A percentile compares a stretch with the other conserved stretches of the same genome.
These are phyloP conservation scores for Quercus berberidifolia DNA, from an alignment of 306 rosid genomes.

Conservation along the genomic window DNA sequence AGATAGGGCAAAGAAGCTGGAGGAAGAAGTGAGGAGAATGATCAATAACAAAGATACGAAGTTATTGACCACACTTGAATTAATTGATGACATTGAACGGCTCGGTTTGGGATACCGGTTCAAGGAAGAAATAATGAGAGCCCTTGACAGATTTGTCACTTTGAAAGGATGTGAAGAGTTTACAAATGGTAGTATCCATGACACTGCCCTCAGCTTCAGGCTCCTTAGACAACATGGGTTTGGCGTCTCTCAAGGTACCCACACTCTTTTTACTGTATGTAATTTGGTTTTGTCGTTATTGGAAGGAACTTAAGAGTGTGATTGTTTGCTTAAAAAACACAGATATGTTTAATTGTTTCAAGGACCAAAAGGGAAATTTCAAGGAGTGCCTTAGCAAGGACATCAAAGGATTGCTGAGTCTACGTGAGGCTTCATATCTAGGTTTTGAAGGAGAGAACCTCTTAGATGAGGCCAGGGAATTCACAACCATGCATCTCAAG, in stretches of 20 bases:
- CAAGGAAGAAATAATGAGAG: constrained; percentile 30
- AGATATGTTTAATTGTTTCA: constrained; percentile 48
- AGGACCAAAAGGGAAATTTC: constrained; percentile 9
- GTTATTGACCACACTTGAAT: constrained; percentile 15
- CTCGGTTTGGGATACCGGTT: constrained; percentile 34
- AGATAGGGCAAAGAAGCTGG: constrained; percentile 6
- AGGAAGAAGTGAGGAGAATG: constrained; percentile 33
- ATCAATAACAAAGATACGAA: constrained; percentile 20
- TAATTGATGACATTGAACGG: constrained; percentile 28
- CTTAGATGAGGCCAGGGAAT: constrained; percentile 49
- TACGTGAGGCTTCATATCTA: constrained; percentile 48
- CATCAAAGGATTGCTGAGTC: constrained; percentile 47
- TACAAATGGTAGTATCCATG: constrained; percentile 5
- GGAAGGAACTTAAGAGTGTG: too few species aligned
- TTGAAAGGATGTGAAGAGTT: not conserved
- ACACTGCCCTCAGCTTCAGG: constrained; percentile 39
- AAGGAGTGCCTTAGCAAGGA: constrained; percentile 19
- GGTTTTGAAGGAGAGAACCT: constrained; percentile 41
- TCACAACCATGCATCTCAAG: constrained; percentile 28
- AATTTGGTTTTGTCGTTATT: too few species aligned
- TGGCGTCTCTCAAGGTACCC: constrained; percentile 35
- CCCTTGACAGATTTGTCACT: constrained; percentile 14
- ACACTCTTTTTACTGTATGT: too few species aligned
- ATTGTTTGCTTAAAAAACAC: not conserved
- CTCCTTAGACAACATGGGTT: constrained; percentile 46